A percentile compares a stretch with the other conserved stretches of the same genome.
phyloP scores from a whole-genome alignment of 2,329 filamentous ascomycete species.

The Neofusicoccum ribis region DNA sequence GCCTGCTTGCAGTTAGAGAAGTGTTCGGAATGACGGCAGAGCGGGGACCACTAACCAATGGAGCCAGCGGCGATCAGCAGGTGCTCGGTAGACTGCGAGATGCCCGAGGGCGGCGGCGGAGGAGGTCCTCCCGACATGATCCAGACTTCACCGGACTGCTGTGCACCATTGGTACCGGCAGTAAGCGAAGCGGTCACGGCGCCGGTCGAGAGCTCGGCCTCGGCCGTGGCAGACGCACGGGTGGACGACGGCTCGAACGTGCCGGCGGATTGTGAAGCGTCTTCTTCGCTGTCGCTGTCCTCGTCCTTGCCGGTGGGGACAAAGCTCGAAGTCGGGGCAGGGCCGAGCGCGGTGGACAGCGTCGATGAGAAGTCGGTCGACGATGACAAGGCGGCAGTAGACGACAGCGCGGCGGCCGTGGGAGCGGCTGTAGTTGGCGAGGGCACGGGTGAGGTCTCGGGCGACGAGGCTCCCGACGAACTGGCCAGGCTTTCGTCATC shows the following conservation, averaged over 20 bases:
- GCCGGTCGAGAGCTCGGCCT: neutral
- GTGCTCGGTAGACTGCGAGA: slow-evolving; percentile 41
- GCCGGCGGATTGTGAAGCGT: neutral
- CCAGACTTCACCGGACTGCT: slow-evolving; percentile 1
- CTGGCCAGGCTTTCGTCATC: slow-evolving; percentile 5
- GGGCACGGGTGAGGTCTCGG: neutral
- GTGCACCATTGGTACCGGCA: neutral
- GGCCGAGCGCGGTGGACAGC: neutral
- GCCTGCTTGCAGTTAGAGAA: slow-evolving; percentile 25
- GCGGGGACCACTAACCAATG: slow-evolving; percentile 31
- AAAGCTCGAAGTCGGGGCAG: neutral
- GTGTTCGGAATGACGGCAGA: neutral
- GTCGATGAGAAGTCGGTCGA: neutral
- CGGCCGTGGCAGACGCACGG: neutral
- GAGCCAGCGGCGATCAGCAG: slow-evolving; percentile 42
- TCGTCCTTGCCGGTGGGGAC: neutral
- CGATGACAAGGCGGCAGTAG: neutral
- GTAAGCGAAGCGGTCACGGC: neutral
- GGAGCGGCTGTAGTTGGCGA: neutral
- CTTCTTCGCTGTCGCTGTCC: slow-evolving; percentile 1
- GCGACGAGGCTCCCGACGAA: slow-evolving; percentile 1
- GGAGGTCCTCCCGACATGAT: slow-evolving; percentile 20
- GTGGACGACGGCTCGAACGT: neutral
- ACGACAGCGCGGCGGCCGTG: neutral
- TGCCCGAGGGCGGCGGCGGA: slow-evolving; percentile 24